Percentiles rank a stretch among this genome's conserved stretches.
phyloP scores from a whole-genome alignment of 352 stramenopile species.

The Phytopythium kandeliae region DNA sequence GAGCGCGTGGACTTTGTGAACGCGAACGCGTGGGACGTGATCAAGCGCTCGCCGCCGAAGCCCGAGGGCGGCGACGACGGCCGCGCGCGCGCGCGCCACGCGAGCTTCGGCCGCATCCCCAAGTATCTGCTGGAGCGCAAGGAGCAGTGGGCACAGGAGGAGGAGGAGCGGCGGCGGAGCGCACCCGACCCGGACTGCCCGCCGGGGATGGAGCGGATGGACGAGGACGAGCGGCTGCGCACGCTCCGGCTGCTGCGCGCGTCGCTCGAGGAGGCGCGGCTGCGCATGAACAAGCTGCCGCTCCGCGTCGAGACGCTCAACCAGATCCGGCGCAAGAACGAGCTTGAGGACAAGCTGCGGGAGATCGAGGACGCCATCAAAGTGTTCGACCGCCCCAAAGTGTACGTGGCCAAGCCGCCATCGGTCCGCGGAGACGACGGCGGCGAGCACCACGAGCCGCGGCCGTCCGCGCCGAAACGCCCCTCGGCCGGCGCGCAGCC shows the following conservation, averaged over 20 bases:
- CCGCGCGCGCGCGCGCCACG: conserved; percentile 9
- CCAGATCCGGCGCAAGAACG: conserved; percentile 77
- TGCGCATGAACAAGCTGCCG: conserved; percentile 70
- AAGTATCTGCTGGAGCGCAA: conserved; percentile 68
- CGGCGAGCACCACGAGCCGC: conserved; percentile 3
- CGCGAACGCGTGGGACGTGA: conserved; percentile 73
- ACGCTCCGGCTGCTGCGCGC: conserved; percentile 64
- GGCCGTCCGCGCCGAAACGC: background rate
- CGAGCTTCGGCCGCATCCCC: conserved; percentile 60
- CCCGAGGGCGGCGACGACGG: conserved; percentile 11
- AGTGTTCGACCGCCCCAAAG: conserved; percentile 82
- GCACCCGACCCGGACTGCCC: conserved; percentile 82
- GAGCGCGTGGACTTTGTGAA: conserved; percentile 65
- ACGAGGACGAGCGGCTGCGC: conserved; percentile 69
- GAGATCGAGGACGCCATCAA: conserved; percentile 90
- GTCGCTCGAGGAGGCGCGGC: conserved; percentile 49
- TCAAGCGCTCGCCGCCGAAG: conserved; percentile 33
- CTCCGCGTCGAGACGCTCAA: conserved; percentile 81
- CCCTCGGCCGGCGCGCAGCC: background rate
- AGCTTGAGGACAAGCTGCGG: conserved; percentile 73
- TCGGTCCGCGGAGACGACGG: conserved; percentile 10
- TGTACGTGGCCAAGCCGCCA: conserved; percentile 64
- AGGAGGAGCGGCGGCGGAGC: conserved; percentile 69
- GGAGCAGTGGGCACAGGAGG: conserved; percentile 78
- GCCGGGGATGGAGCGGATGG: conserved; percentile 77